Evolutionary conservation across 805 yeast species (phyloP).

Genomic region (Cyberlindnera saturnus): DNA sequence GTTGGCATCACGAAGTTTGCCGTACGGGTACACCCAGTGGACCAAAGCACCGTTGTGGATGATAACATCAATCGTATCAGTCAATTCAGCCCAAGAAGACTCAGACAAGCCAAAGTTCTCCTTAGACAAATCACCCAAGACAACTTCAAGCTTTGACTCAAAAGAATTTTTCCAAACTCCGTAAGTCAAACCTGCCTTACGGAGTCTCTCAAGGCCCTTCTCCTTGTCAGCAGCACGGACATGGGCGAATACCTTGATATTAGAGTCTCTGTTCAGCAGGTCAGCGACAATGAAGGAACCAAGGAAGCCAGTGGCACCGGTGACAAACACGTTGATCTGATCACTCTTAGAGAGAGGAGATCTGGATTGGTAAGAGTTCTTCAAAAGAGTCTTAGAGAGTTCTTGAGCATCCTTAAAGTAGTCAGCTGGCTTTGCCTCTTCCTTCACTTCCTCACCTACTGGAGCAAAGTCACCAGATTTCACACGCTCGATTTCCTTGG

Average conservation of each 20-base stretch:
- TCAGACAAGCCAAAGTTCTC: conserved; percentile 65
- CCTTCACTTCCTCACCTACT: conserved; percentile 30
- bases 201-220: conserved; percentile 72
- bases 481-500: conserved; percentile 60
- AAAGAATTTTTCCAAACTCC: conserved; percentile 58
- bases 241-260: conserved; percentile 73
- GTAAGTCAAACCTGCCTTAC: conserved; percentile 69
- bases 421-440: conserved; percentile 27
- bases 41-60: conserved; percentile 97
- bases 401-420: conserved; percentile 74
- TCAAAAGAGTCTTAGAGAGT: conserved; percentile 36
- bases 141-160: conserved; percentile 54
- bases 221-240: conserved; percentile 74
- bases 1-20: conserved; percentile 85
- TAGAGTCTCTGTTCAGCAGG: conserved; percentile 49
- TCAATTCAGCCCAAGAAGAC: conserved; percentile 51
- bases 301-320: conserved; percentile 95
- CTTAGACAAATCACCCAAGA: conserved; percentile 75
- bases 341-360: conserved; percentile 29
- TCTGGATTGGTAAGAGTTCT: conserved; percentile 39
- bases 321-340: conserved; percentile 64
- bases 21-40: conserved; percentile 97
- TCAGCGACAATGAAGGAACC: conserved; percentile 87
- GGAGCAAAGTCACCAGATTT: conserved; percentile 44
- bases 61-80: conserved; percentile 65